Conservation (phyloP, 768 basidiomycete genomes). For the Phylloporus rhodoxanthus region DNA sequence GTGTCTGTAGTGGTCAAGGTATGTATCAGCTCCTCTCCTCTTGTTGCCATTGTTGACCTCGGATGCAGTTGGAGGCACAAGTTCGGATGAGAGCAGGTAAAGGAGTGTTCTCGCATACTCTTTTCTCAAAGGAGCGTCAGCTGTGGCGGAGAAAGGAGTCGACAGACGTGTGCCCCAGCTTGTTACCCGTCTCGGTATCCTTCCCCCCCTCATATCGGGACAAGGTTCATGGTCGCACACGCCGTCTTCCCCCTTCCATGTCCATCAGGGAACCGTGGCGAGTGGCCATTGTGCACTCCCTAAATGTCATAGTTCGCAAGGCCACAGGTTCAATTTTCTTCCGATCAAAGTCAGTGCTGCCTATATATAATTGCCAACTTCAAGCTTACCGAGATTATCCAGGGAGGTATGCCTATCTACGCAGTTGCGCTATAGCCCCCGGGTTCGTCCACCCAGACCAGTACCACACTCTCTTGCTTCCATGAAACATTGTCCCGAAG, state of each 20-base stretch:
- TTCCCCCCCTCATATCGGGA: slow-evolving; percentile 28
- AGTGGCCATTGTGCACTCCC: slow-evolving; percentile 21
- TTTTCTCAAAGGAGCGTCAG: slow-evolving; percentile 22
- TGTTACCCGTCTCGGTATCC: slow-evolving; percentile 26
- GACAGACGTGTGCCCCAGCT: slow-evolving; percentile 20
- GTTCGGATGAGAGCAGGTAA: slow-evolving; percentile 15
- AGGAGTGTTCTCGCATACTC: slow-evolving; percentile 3
- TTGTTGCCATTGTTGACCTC: not conserved
- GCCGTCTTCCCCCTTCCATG: slow-evolving; percentile 30
- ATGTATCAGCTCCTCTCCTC: not conserved
- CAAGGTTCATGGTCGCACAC: slow-evolving; percentile 12
- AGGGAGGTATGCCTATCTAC: slow-evolving; percentile 24
- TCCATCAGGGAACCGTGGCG: slow-evolving; percentile 21
- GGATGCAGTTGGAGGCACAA: slow-evolving; percentile 21
- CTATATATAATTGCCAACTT: not conserved
- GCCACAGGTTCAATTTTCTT: slow-evolving; percentile 15
- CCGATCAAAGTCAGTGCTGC: slow-evolving; percentile 18
- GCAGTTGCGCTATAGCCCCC: slow-evolving; percentile 23
- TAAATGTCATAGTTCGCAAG: slow-evolving; percentile 24
- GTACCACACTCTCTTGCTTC: slow-evolving; percentile 20
- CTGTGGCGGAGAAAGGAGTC: slow-evolving; percentile 20
- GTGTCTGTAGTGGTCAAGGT: slow-evolving; percentile 27
- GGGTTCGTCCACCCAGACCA: slow-evolving; percentile 30
- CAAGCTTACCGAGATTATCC: slow-evolving; percentile 2
- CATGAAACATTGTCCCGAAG: slow-evolving; percentile 27